These are phyloP conservation scores for Suillus variegatus DNA, from an alignment of 768 basidiomycete species.

Conservation along the genomic window DNA sequence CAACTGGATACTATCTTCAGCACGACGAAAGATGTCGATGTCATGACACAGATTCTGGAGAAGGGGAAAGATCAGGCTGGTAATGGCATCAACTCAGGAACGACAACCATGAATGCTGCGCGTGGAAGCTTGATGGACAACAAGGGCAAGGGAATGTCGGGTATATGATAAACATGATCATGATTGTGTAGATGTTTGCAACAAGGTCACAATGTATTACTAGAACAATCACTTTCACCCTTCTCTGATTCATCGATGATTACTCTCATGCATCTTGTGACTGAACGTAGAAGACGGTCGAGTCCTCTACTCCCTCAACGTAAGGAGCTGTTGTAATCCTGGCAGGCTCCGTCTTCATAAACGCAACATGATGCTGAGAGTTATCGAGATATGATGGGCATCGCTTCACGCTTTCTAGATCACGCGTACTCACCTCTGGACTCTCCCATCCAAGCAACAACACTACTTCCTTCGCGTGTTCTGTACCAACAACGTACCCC, in stretches of 20 bases:
- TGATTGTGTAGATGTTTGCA: not conserved
- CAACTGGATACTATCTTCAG: slow-evolving; percentile 77
- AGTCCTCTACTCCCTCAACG: slow-evolving; percentile 9
- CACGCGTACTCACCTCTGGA: not conserved
- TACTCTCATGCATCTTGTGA: not conserved
- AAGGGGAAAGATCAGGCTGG: slow-evolving; percentile 60
- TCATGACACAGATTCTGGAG: slow-evolving; percentile 57
- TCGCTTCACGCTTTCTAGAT: not conserved
- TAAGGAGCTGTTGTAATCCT: not conserved
- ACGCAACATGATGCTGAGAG: not conserved
- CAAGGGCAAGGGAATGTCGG: slow-evolving; percentile 39
- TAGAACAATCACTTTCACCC: slow-evolving; percentile 9
- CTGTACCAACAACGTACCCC: slow-evolving; percentile 10
- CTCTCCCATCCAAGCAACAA: not conserved
- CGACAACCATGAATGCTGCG: slow-evolving; percentile 17
- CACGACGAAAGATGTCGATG: slow-evolving; percentile 64
- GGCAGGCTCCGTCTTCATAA: not conserved
- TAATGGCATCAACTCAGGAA: slow-evolving; percentile 42
- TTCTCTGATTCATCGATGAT: too few species aligned
- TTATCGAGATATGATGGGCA: not conserved
- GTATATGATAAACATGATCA: slow-evolving; percentile 26
- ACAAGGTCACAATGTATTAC: slow-evolving; percentile 18
- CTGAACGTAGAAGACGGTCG: not conserved
- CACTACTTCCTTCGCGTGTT: slow-evolving; percentile 12
- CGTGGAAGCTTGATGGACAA: slow-evolving; percentile 43